Conservation (phyloP, 306 rosid species). For the Abrus pulchellus region DNA sequence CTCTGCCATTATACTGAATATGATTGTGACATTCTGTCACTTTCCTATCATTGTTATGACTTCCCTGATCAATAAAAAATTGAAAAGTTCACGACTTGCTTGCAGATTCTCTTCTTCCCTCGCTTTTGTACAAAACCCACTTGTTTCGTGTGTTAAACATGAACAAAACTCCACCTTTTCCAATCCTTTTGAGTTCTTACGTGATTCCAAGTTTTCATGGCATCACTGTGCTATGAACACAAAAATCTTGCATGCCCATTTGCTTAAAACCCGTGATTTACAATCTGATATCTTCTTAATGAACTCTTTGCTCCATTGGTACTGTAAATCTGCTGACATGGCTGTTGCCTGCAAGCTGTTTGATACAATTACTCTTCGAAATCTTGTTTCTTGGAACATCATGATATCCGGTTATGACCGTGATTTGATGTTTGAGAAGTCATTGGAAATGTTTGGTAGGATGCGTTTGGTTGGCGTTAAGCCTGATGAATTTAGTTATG, state of each 20-base stretch:
- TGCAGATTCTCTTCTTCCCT: slow-evolving; percentile 58
- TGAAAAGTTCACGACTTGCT: slow-evolving; percentile 47
- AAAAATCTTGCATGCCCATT: slow-evolving; percentile 62
- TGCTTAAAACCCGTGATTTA: slow-evolving; percentile 51
- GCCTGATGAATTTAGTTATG: slow-evolving; percentile 65
- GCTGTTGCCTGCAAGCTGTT: slow-evolving; percentile 45
- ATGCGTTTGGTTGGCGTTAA: slow-evolving; percentile 59
- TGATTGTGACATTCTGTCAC: background rate
- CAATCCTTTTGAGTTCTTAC: slow-evolving; percentile 55
- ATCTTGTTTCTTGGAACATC: slow-evolving; percentile 76
- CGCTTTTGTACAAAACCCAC: slow-evolving; percentile 41
- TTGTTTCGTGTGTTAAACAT: slow-evolving; percentile 16
- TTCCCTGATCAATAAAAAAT: slow-evolving; percentile 7
- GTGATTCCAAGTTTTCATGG: slow-evolving; percentile 49
- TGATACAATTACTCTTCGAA: slow-evolving; percentile 49
- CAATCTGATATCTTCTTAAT: slow-evolving; percentile 55
- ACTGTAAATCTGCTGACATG: slow-evolving; percentile 47
- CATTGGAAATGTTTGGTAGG: slow-evolving; percentile 64
- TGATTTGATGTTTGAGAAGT: slow-evolving; percentile 51
- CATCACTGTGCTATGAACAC: slow-evolving; percentile 40
- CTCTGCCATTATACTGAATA: background rate
- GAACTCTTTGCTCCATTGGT: slow-evolving; percentile 47
- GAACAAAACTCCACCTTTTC: slow-evolving; percentile 26
- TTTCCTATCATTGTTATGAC: slow-evolving; percentile 26
- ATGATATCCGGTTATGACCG: slow-evolving; percentile 71